Evolutionary conservation across 768 basidiomycete genomes (phyloP).

Genomic region (Boletus sp.): DNA sequence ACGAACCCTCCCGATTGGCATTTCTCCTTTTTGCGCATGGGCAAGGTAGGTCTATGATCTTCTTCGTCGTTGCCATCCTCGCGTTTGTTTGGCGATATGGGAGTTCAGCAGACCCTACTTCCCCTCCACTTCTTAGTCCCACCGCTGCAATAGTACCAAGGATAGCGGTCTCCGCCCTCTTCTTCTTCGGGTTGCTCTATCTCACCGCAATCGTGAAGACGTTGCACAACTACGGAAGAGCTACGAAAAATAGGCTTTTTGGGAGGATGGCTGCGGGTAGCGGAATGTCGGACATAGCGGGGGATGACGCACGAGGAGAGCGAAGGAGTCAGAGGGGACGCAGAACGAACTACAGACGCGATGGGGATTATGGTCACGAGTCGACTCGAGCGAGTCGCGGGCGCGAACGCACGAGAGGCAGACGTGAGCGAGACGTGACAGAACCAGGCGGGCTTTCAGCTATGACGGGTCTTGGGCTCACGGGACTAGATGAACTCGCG

Average conservation of each 20-base stretch:
- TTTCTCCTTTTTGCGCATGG: neutral
- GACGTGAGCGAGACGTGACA: constrained; percentile 1
- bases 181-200: constrained; percentile 59
- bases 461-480: constrained; percentile 29
- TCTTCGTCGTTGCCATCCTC: constrained; percentile 60
- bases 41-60: constrained; percentile 55
- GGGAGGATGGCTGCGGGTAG: neutral
- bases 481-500: constrained; percentile 17
- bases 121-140: constrained; percentile 36
- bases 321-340: constrained; percentile 4
- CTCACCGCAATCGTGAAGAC: constrained; percentile 60
- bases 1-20: neutral
- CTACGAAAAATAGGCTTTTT: neutral
- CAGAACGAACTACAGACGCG: neutral
- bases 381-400: constrained; percentile 5
- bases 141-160: constrained; percentile 48
- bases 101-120: constrained; percentile 37
- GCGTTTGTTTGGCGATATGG: constrained; percentile 68
- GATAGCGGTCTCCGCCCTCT: constrained; percentile 50
- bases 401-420: constrained; percentile 7
- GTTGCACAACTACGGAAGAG: constrained; percentile 53
- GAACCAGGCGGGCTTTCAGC: constrained; percentile 22
- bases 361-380: neutral
- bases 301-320: neutral
- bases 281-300: neutral